Conservation (phyloP, 2,329 filamentous ascomycete species). For the Aspergillus fructus region DNA sequence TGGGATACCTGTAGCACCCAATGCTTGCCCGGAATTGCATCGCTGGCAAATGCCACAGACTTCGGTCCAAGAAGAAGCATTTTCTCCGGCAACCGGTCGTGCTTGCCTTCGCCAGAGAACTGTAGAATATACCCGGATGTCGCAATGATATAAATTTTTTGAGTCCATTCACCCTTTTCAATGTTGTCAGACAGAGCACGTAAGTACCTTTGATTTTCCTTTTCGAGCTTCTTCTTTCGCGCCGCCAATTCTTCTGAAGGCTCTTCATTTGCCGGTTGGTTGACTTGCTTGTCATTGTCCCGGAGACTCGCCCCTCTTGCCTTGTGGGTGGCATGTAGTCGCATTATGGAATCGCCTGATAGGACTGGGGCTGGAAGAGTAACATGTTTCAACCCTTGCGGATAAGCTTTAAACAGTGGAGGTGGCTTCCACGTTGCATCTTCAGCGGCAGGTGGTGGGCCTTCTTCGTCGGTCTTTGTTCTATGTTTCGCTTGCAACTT, state of each 20-base stretch:
- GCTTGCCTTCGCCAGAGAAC: constrained; percentile 45
- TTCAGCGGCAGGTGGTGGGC: constrained; percentile 21
- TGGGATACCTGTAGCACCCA: constrained; percentile 50
- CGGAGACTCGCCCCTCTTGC: constrained; percentile 18
- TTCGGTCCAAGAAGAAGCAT: constrained; percentile 46
- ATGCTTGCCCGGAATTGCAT: constrained; percentile 50
- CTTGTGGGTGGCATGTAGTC: constrained; percentile 44
- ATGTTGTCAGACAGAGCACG: constrained; percentile 38
- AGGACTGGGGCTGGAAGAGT: constrained; percentile 66
- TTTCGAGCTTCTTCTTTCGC: constrained; percentile 35
- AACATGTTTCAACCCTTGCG: constrained; percentile 75
- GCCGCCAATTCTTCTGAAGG: constrained; percentile 21
- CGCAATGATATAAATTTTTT: constrained; percentile 47
- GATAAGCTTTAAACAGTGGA: constrained; percentile 82
- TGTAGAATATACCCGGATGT: constrained; percentile 48
- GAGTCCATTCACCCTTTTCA: constrained; percentile 41
- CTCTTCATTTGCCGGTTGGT: constrained; percentile 19
- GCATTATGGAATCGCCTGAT: constrained; percentile 68
- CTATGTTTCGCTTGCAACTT: constrained; percentile 23
- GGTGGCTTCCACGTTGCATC: constrained; percentile 62
- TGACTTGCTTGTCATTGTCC: constrained; percentile 14
- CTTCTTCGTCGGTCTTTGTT: constrained; percentile 23
- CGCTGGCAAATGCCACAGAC: constrained; percentile 50
- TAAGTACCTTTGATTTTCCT: constrained; percentile 33
- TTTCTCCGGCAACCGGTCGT: constrained; percentile 48